Base-by-base conservation (phyloP, 192 early-diverging fungal genomes). In the Dispira parvispora region DNA sequence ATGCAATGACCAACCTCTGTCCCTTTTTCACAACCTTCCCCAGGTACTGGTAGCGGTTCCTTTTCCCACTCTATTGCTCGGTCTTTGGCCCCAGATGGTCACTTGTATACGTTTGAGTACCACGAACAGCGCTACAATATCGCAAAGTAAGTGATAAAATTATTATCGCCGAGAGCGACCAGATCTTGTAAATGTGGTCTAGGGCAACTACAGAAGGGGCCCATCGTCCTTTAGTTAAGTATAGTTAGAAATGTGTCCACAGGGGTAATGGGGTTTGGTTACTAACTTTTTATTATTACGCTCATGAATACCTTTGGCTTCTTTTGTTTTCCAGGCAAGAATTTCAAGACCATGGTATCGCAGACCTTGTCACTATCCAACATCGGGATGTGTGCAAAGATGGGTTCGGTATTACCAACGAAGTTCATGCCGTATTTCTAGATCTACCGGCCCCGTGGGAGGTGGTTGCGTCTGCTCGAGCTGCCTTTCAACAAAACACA, bases 391-490 rank as follows among this genome's bases (percentile, higher is more conserved):
- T 95, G 21, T 91, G 87, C 67, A 82, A 77, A 49, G 70, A 90
- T 69, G 95, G 93, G 12, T 98, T 98, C 72, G 88, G 77, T 8
- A 55, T 89, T 42, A 64, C 71, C 12, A 72, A 87, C 71, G 67
- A 73, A 27, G 92, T 90, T 0, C 82, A 87, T 63, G 89, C 92
- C 70, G 93, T 94, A 18, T 98, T 98, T 66, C 75, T 98, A 61
- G 95, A 98, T 77, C 73, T 98, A 61, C 95, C 95, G 21, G 83
- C 92, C 23, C 95, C 95, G 45, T 98, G 95, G 93, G 91, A 94
- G 11, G 93, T 91, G 0, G 79, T 98, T 47, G 78, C 69, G 8
- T 72, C 85, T 0, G 89, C 93, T n/a, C 93, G 91, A 69, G 71
- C 77, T 49, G 85, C 91, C 0, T 88, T 98, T 63, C 84, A 89